phyloP scores from a whole-genome alignment of 345 rosid genomes.

The Melaleuca quinquenervia region DNA sequence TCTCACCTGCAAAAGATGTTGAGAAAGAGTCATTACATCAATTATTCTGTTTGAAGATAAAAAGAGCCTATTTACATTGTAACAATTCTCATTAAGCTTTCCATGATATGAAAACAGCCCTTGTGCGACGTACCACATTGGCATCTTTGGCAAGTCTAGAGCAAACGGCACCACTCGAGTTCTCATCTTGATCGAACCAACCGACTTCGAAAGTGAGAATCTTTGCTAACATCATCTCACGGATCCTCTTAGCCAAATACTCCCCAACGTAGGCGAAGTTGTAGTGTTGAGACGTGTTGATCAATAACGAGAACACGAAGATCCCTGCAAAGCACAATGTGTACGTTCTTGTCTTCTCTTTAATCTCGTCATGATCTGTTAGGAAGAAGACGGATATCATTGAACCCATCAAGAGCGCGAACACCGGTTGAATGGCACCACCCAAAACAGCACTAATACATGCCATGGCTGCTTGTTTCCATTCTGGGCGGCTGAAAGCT shows the following conservation, averaged over 20 bases:
- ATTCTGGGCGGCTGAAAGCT: conserved; percentile 15
- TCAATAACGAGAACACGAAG: conserved; percentile 19
- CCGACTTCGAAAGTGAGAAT: conserved; percentile 60
- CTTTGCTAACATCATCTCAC: conserved; percentile 61
- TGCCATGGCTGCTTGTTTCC: conserved; percentile 11
- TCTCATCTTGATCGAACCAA: conserved; percentile 64
- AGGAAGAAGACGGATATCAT: neutral
- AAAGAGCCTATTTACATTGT: no score
- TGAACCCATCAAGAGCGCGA: neutral
- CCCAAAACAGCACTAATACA: neutral
- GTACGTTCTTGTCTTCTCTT: neutral
- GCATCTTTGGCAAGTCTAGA: conserved; percentile 64
- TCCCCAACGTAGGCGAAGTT: conserved; percentile 59
- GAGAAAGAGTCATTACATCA: no score
- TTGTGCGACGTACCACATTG: conserved; percentile 18
- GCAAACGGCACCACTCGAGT: conserved; percentile 58
- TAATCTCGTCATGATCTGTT: neutral
- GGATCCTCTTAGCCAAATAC: conserved; percentile 44
- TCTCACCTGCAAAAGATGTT: neutral
- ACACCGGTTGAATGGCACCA: neutral
- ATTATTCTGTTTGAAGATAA: no score
- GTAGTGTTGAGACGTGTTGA: conserved; percentile 48
- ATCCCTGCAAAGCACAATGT: neutral
- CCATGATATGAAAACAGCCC: no score
- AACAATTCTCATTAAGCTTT: no score